Percentiles rank a stretch among this genome's conserved stretches.
phyloP scores from a whole-genome alignment of 2,329 filamentous ascomycete species.

The Penicillium expansum region DNA sequence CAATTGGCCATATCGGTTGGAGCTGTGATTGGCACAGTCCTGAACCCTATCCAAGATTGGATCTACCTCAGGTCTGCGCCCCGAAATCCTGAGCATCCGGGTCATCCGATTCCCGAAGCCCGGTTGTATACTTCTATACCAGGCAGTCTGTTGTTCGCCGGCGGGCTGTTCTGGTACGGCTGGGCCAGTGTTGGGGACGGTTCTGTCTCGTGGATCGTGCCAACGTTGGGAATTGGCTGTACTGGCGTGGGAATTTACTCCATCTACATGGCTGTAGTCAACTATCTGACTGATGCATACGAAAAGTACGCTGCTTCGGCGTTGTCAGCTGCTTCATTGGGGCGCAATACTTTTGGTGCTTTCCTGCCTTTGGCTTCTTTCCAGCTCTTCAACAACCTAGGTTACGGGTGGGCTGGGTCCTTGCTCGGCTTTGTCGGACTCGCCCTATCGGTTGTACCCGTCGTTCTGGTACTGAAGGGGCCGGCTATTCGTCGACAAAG shows the following conservation, averaged over 20 bases:
- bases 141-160: conserved; percentile 38
- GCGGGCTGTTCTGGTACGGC: conserved; percentile 38
- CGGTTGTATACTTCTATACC: conserved; percentile 44
- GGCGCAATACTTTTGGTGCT: conserved; percentile 47
- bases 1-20: conserved; percentile 45
- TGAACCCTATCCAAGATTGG: conserved; percentile 42
- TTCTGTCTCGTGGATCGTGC: conserved; percentile 36
- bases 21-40: conserved; percentile 41
- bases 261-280: conserved; percentile 50
- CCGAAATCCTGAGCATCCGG: conserved; percentile 36
- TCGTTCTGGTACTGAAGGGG: conserved; percentile 44
- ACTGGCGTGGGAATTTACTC: conserved; percentile 44
- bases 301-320: conserved; percentile 50
- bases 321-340: conserved; percentile 46
- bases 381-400: conserved; percentile 40
- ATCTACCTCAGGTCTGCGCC: conserved; percentile 25
- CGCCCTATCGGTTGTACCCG: conserved; percentile 40
- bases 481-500: conserved; percentile 35
- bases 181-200: conserved; percentile 29
- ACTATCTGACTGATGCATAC: conserved; percentile 51
- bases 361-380: conserved; percentile 47
- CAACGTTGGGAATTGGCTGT: conserved; percentile 31
- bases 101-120: conserved; percentile 44
- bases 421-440: conserved; percentile 46
- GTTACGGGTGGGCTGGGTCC: conserved; percentile 45